phyloP scores from a whole-genome alignment of 2,329 filamentous ascomycete species.

The Colletotrichum musicola region DNA sequence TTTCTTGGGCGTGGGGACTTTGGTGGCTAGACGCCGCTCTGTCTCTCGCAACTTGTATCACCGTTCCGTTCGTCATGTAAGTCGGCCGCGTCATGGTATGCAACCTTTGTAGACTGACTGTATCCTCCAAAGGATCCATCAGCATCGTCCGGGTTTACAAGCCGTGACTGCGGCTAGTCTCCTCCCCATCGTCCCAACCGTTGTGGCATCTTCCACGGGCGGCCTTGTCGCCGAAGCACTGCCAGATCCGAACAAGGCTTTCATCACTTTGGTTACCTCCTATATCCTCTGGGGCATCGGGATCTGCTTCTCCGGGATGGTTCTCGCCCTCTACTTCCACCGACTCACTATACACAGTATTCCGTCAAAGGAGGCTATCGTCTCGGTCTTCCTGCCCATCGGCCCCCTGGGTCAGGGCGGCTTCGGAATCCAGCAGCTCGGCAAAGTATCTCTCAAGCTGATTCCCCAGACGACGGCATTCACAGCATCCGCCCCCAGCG shows the following conservation, averaged over 20 bases:
- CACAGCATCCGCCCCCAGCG: slow-evolving; percentile 54
- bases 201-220: slow-evolving; percentile 75
- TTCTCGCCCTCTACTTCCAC: slow-evolving; percentile 78
- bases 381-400: slow-evolving; percentile 75
- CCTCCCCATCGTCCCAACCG: slow-evolving; percentile 74
- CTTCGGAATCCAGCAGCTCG: slow-evolving; percentile 67
- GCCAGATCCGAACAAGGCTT: slow-evolving; percentile 23
- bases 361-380: slow-evolving; percentile 75
- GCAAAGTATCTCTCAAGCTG: slow-evolving; percentile 59
- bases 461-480: slow-evolving; percentile 59
- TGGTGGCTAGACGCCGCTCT: slow-evolving; percentile 70
- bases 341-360: slow-evolving; percentile 75
- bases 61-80: slow-evolving; percentile 69
- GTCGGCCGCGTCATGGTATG: background rate
- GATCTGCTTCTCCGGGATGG: slow-evolving; percentile 67
- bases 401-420: slow-evolving; percentile 76
- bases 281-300: slow-evolving; percentile 79
- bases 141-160: slow-evolving; percentile 60
- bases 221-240: slow-evolving; percentile 50
- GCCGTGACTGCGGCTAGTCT: slow-evolving; percentile 75
- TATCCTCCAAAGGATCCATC: slow-evolving; percentile 47
- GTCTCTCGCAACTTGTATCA: slow-evolving; percentile 66
- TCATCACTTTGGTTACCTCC: slow-evolving; percentile 70
- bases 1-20: slow-evolving; percentile 66
- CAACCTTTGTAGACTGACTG: too few relatives aligned